Evolutionary conservation across 768 basidiomycete genomes (phyloP), one percentile per base, ranked within the genome.

Genomic region (Trametes cubensis): DNA sequence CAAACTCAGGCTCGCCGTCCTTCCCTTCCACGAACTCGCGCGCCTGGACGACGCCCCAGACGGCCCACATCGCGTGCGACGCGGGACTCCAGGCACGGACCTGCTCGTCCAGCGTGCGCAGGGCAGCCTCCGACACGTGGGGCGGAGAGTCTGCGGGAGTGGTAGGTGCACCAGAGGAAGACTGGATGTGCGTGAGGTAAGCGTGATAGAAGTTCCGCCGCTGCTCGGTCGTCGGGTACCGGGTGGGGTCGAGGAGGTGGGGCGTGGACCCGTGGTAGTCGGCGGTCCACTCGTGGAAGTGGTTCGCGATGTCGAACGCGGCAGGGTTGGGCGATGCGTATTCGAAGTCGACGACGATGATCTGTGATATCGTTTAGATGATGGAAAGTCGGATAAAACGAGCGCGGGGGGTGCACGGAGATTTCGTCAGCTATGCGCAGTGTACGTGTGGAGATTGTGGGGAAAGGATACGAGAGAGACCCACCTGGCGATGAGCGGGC

Each of bases 281-380:
- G 17, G 93, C 89, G 20, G 92, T 92, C 96, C 97, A 98, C 76
- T 98, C 97, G 71, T 92, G 89, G 77, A 95, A 97, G 74, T 96
- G 94, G 74, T 96, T 96, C 59, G 91, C 96, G 67, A 99, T 95
- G 72, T 99, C 97, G 75, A 88, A 97, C 4, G 93, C 92, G 3
- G 94, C 86, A 25, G 95, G 89, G 71, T 98, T 98, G 5, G 92
- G 89, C 0, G 88, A 83, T 15, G 96, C 94, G 72, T 99, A 99
- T 77, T 99, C 97, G 72, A 98, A 98, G 76, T 99, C 97, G 65
- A 97, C 94, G 39, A 96, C 92, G 72, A 96, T 91, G 64, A 96
- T 87, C 91, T 95, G 64, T 44, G 56, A 46, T 39, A 53, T 42
- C 21, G 45, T n/a, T 51, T 49, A n/a, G 54, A 47, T 20, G 15